Percentiles rank a stretch among this genome's conserved stretches.
These are phyloP conservation scores for Neurospora sp. DNA, from an alignment of 495 filamentous ascomycete species.

Conservation along the genomic window DNA sequence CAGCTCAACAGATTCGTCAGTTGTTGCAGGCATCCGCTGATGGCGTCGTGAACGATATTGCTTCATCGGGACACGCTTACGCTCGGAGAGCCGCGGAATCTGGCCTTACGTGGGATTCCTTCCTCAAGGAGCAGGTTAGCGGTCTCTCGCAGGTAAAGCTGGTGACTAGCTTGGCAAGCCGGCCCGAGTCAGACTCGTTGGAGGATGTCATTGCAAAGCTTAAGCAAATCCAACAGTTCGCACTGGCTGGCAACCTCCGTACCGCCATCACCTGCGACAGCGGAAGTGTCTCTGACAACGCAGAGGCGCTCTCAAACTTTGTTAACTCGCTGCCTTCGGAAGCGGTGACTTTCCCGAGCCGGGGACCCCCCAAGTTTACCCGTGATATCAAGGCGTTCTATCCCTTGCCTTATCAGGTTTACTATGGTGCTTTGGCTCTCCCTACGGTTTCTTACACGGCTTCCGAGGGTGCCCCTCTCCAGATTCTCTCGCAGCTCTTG, in stretches of 20 bases:
- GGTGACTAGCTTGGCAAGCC: conserved; percentile 49
- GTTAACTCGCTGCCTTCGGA: conserved; percentile 46
- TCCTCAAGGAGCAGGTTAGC: conserved; percentile 66
- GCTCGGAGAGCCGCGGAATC: conserved; percentile 77
- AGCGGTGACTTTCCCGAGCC: conserved; percentile 25
- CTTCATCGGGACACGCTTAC: conserved; percentile 75
- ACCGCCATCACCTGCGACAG: conserved; percentile 78
- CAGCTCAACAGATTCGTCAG: conserved; percentile 72
- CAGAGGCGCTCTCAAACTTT: conserved; percentile 62
- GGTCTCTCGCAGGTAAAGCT: conserved; percentile 84
- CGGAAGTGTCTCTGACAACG: conserved; percentile 59
- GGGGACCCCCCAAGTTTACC: conserved; percentile 20
- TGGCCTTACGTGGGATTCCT: conserved; percentile 58
- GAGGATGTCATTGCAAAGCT: conserved; percentile 73
- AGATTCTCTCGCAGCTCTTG: conserved; percentile 84
- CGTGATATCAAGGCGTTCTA: conserved; percentile 70
- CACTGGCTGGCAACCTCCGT: conserved; percentile 56
- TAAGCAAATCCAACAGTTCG: conserved; percentile 73
- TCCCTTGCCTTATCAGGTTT: conserved; percentile 92
- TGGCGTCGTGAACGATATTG: conserved; percentile 84
- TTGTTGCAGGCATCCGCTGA: conserved; percentile 75
- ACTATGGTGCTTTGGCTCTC: conserved; percentile 72
- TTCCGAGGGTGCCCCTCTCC: conserved; percentile 61
- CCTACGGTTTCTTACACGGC: conserved; percentile 82
- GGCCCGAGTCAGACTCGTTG: conserved; percentile 51